Evolutionary conservation across 208 protist genomes (phyloP).

Genomic region (Sergeia podlipaevii): DNA sequence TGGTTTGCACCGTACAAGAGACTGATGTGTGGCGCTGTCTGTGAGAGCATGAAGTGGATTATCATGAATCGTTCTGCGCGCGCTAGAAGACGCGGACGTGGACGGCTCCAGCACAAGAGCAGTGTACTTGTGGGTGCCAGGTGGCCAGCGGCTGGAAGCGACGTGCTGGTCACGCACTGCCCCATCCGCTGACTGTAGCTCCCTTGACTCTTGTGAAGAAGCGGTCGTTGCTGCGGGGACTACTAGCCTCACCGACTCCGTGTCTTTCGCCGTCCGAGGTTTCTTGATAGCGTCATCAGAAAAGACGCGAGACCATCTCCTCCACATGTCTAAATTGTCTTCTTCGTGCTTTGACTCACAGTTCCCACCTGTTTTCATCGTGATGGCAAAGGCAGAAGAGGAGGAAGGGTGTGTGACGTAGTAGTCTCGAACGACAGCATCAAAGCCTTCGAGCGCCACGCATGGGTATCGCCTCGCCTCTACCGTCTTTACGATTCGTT

Average conservation of each 20-base stretch:
- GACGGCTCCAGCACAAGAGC: constrained; percentile 66
- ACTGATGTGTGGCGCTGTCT: constrained; percentile 74
- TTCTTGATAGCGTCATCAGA: no score
- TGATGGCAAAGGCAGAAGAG: no score
- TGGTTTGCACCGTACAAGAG: constrained; percentile 70
- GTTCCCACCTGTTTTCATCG: no score
- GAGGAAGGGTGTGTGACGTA: constrained; percentile 39
- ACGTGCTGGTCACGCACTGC: no score
- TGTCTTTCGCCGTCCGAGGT: no score
- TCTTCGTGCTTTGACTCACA: no score
- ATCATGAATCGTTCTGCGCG: not conserved
- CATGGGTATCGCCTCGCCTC: constrained; percentile 67
- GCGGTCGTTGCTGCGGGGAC: no score
- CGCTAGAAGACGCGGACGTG: not conserved
- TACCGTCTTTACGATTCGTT: constrained; percentile 34
- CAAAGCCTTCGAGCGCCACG: constrained; percentile 49
- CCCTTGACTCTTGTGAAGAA: no score
- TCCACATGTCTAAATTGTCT: no score
- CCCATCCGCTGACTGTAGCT: no score
- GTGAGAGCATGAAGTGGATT: constrained; percentile 34
- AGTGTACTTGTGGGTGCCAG: constrained; percentile 59
- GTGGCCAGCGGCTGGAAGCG: constrained; percentile 67
- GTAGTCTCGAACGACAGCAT: constrained; percentile 77
- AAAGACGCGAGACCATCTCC: no score
- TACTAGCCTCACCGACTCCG: no score